Base-by-base conservation (phyloP, 352 stramenopile species). In the Pythium grandisporangium region DNA sequence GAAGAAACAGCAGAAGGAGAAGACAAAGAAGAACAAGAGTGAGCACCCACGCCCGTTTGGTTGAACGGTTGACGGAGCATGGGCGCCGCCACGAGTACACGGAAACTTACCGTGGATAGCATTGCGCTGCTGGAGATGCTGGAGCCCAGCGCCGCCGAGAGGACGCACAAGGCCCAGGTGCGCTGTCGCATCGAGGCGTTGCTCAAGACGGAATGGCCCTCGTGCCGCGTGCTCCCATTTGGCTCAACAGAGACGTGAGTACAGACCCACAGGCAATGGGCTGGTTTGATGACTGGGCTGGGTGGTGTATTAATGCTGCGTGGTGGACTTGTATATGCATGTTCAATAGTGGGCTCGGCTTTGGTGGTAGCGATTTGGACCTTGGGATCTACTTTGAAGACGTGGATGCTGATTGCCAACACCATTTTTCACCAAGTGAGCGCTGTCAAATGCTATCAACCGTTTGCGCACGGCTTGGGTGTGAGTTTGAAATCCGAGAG, bases 311-410 rank as follows among this genome's bases (percentile, higher is more conserved):
- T 25, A n/a, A n/a, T n/a, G n/a, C n/a, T n/a, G n/a, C n/a, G n/a
- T n/a, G n/a, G n/a, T n/a, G n/a, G n/a, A n/a, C n/a, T n/a, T n/a
- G n/a, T n/a, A n/a, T n/a, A n/a, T n/a, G n/a, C n/a, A n/a, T n/a
- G n/a, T n/a, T n/a, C n/a, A n/a, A 14, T 34, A 91, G 78, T 37
- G 73, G 69, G 27, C 55, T 88, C 34, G 75, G 75, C 39, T 87
- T 85, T 51, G 73, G 78, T 27, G 70, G 73, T 4, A 89, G 78
- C 41, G 78, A 92, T 37, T 55, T 92, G 17, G 78, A 92, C 49
- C 58, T 92, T 30, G 78, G 73, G 8, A 75, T 92, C 50, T 92
- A 74, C 58, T 92, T 92, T 55, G 66, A 86, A 25, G 69, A 83
- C 53, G 42, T 79, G 36, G 55, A 72, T 34, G 55, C 79, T 23